Evolutionary conservation across 306 rosid species (phyloP), one percentile per base, ranked within the genome.

Genomic region (Lathyrus sativus): DNA sequence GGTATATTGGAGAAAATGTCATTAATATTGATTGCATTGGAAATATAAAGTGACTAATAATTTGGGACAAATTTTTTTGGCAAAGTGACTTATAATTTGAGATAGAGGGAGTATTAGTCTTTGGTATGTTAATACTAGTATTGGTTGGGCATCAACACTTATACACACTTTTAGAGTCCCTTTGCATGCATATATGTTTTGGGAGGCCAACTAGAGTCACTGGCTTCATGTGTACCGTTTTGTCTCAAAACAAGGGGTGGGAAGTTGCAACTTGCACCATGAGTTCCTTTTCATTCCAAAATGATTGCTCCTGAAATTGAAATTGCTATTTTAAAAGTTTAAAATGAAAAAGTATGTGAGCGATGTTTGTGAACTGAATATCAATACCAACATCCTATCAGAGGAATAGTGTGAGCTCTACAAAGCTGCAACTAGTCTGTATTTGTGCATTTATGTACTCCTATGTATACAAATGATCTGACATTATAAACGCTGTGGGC

Each of bases 121-220:
- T n/a, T 18, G 28, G 17, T 75, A 49, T 13, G 49, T 48, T 17
- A 54, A 65, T 54, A 62, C 37, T 46, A 37, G 45, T 46, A 28
- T 67, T 33, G 39, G n/a, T 65, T 18, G 17, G 11, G 66, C 8
- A 17, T 37, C 43, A 57, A 11, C 41, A 74, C 57, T 31, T 65
- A 2, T 7, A 24, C 15, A 13, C 8, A 74, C 19, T 31, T 65
- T 15, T 31, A 19, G 15, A 41, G 42, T 59, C 59, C 48, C 44
- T 31, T 68, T 18, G 31, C 42, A 61, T 49, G 10, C 6, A n/a
- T 9, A 49, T 11, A 18, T 10, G 37, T 46, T 33, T 61, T 48
- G 28, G 63, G 11, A 67, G 56, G 56, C 24, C 56, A 49, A 17
- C 56, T 17, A 8, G 24, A 49, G 28, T 8, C 3, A 49, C 4